A percentile compares a stretch with the other conserved stretches of the same genome.
Evolutionary conservation across 768 basidiomycete genomes (phyloP).

Genomic region (Boletus eberwhitei): DNA sequence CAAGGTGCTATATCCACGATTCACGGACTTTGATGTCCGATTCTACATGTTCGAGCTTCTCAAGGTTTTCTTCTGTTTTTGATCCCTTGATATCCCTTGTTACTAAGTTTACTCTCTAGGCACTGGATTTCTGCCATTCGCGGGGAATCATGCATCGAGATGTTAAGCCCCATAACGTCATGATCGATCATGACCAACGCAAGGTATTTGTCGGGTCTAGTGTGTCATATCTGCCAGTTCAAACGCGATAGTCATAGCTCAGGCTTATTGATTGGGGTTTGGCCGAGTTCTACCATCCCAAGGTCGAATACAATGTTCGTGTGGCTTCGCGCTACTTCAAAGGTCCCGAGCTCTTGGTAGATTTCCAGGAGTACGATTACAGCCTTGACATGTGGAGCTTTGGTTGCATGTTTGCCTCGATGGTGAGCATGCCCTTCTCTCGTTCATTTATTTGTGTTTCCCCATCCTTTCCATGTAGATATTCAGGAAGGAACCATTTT

Average conservation of each 20-base stretch:
- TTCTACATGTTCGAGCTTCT: constrained; percentile 97
- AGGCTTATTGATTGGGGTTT: constrained; percentile 98
- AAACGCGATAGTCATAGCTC: constrained; percentile 48
- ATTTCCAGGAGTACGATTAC: constrained; percentile 99
- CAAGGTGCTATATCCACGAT: constrained; percentile 93
- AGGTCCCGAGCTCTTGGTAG: constrained; percentile 92
- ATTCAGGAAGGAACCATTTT: constrained; percentile 98
- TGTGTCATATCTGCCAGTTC: constrained; percentile 7
- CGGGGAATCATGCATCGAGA: constrained; percentile 99
- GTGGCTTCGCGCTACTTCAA: constrained; percentile 98
- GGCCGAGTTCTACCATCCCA: constrained; percentile 98
- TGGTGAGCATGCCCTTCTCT: constrained; percentile 53
- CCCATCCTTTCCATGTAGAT: constrained; percentile 51
- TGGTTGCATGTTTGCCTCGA: constrained; percentile 98
- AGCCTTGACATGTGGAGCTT: constrained; percentile 98
- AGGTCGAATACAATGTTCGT: constrained; percentile 96
- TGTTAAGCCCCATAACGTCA: constrained; percentile 98
- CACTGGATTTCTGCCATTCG: constrained; percentile 96
- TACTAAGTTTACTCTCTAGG: constrained; percentile 41
- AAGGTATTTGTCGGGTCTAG: constrained; percentile 51
- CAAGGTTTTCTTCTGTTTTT: constrained; percentile 51
- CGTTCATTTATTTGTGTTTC: neutral
- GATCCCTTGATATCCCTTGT: constrained; percentile 1
- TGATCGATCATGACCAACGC: constrained; percentile 98
- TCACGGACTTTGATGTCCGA: constrained; percentile 92